Evolutionary conservation across 176 grass and related monocot species (phyloP).

Genomic region (Olyra latifolia): DNA sequence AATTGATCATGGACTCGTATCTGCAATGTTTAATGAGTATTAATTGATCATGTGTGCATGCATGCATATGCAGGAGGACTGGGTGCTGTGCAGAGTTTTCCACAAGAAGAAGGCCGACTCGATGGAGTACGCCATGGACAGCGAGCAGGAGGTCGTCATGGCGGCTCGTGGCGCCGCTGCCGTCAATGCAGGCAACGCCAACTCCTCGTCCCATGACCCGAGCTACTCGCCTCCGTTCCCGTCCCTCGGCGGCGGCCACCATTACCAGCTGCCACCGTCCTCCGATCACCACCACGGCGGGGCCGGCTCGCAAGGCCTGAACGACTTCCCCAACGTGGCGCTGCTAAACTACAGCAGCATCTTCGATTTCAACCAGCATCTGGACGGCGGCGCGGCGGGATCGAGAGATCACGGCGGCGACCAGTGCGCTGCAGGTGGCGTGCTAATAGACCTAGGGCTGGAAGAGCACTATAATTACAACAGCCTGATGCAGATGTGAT

Average conservation of each 20-base stretch:
- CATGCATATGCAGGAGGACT: slow-evolving; percentile 49
- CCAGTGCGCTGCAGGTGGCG: slow-evolving; percentile 24
- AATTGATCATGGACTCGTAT: not conserved
- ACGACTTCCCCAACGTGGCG: slow-evolving; percentile 23
- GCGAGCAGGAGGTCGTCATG: slow-evolving; percentile 24
- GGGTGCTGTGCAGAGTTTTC: slow-evolving; percentile 76
- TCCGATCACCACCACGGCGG: not conserved
- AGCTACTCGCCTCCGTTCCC: slow-evolving; percentile 43
- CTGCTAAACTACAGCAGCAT: slow-evolving; percentile 33
- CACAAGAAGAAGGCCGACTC: slow-evolving; percentile 62
- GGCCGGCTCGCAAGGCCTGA: not conserved
- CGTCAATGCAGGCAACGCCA: not conserved
- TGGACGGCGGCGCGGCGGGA: slow-evolving; percentile 1
- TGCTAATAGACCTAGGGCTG: slow-evolving; percentile 47
- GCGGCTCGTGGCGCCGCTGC: not conserved
- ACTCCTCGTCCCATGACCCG: slow-evolving; percentile 13
- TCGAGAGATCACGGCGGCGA: slow-evolving; percentile 6
- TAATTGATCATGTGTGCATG: not conserved
- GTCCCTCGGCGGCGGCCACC: slow-evolving; percentile 13
- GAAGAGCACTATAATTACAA: slow-evolving; percentile 56
- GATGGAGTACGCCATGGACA: slow-evolving; percentile 39
- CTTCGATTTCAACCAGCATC: slow-evolving; percentile 38
- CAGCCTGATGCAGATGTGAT: slow-evolving; percentile 46
- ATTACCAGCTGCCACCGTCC: slow-evolving; percentile 6
- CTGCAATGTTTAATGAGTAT: not conserved